Conservation (phyloP, 305 asterid genomes). For the Coffea humblotiana region DNA sequence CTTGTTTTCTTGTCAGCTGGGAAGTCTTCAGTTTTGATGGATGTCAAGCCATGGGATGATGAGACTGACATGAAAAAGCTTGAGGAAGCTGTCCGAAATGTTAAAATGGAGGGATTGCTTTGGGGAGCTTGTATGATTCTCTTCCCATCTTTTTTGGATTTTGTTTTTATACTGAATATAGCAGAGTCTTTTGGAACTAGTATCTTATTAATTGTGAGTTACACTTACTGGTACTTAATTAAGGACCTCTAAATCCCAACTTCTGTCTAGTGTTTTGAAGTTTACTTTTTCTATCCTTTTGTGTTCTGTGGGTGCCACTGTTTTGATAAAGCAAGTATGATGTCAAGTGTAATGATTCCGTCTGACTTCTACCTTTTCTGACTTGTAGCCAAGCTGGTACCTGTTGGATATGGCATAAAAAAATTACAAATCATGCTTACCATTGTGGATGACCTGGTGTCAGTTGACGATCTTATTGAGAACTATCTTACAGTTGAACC, state of each 20-base stretch:
- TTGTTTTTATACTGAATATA: background rate
- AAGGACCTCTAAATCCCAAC: background rate
- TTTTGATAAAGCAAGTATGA: background rate
- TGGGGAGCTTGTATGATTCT: conserved; percentile 81
- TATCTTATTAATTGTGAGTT: background rate
- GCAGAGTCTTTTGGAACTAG: background rate
- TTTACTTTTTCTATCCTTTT: background rate
- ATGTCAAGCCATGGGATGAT: conserved; percentile 91
- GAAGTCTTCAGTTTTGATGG: conserved; percentile 82
- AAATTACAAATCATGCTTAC: conserved; percentile 83
- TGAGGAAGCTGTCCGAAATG: conserved; percentile 81
- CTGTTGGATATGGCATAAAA: conserved; percentile 92
- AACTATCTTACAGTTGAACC: conserved; percentile 67
- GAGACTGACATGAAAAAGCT: conserved; percentile 92
- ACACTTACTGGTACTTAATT: background rate
- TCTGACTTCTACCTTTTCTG: conserved; percentile 3
- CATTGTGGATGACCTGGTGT: conserved; percentile 73
- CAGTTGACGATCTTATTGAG: conserved; percentile 68
- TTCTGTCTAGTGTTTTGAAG: background rate
- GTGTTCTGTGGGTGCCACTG: background rate
- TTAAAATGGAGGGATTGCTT: conserved; percentile 70
- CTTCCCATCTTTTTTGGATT: background rate
- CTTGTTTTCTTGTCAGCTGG: conserved; percentile 49
- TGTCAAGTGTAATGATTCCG: background rate
- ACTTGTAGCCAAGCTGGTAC: conserved; percentile 63